Conservation (phyloP, 2,329 filamentous ascomycete genomes). For the Thelonectria blattea region DNA sequence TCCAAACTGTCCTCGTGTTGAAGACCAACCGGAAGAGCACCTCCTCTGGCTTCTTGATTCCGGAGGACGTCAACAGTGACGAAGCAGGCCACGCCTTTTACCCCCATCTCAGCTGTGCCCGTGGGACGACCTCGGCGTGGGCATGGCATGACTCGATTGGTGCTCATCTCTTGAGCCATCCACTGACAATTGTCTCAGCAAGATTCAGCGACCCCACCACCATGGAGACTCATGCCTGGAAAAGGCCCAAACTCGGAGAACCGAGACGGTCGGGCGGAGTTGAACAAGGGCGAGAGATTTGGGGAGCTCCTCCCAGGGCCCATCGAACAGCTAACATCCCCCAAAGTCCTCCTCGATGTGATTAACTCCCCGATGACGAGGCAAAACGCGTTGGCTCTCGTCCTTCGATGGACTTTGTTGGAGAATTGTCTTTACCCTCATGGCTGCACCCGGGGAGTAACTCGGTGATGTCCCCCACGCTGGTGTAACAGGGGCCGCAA, state of each 20-base stretch:
- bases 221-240: constrained; percentile 1
- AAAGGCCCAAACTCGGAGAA: constrained; percentile 9
- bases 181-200: background rate
- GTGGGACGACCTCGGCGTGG: constrained; percentile 10
- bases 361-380: constrained; percentile 19
- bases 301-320: background rate
- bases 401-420: background rate
- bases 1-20: background rate
- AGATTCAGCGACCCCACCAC: constrained; percentile 8
- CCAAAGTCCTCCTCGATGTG: background rate
- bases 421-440: constrained; percentile 25
- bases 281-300: background rate
- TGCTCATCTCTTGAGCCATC: constrained; percentile 5
- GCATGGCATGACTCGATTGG: constrained; percentile 16
- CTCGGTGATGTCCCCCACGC: constrained; percentile 22
- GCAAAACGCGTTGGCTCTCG: background rate
- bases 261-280: constrained; percentile 4
- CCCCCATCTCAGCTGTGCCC: background rate
- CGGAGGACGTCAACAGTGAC: constrained; percentile 7
- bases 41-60: background rate
- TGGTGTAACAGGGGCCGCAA: constrained; percentile 21
- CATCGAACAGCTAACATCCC: background rate
- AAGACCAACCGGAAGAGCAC: background rate
- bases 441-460: constrained; percentile 16
- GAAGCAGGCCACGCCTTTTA: constrained; percentile 9